Percentiles rank a stretch among this genome's conserved stretches.
Conservation (phyloP, 495 filamentous ascomycete species). For the Parathielavia hyrcaniae region DNA sequence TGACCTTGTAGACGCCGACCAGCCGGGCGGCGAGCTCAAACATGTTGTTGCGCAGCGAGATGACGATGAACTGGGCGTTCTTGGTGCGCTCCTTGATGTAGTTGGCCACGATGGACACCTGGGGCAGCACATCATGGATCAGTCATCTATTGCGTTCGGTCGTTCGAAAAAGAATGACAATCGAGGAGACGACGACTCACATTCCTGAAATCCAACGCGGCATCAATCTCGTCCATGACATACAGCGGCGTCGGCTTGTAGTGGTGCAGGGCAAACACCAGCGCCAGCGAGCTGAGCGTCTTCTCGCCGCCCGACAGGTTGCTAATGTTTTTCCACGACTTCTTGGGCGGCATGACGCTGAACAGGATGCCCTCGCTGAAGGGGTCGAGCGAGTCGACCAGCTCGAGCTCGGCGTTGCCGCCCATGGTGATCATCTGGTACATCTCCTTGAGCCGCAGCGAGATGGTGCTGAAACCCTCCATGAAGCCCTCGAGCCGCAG, state of each 20-base stretch:
- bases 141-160: neutral
- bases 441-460: constrained; percentile 97
- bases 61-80: constrained; percentile 98
- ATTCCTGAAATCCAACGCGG: constrained; percentile 94
- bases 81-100: constrained; percentile 99
- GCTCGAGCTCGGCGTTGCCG: constrained; percentile 92
- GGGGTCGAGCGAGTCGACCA: constrained; percentile 91
- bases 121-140: constrained; percentile 11
- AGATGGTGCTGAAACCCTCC: constrained; percentile 93
- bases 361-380: constrained; percentile 97
- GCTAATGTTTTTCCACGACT: constrained; percentile 98
- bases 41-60: constrained; percentile 98
- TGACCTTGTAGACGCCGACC: constrained; percentile 97
- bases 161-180: neutral
- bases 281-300: constrained; percentile 84
- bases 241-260: constrained; percentile 97
- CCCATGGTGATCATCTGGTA: constrained; percentile 99
- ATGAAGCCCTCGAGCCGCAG: constrained; percentile 93
- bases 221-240: constrained; percentile 99
- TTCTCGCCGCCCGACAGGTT: constrained; percentile 96
- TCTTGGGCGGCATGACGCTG: constrained; percentile 98
- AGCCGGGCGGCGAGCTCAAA: constrained; percentile 92
- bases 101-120: constrained; percentile 96
- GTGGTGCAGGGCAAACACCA: constrained; percentile 96
- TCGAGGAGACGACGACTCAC: constrained; percentile 46